Evolutionary conservation across 257 asterid genomes (phyloP).

Genomic region (Agastache rugosa): DNA sequence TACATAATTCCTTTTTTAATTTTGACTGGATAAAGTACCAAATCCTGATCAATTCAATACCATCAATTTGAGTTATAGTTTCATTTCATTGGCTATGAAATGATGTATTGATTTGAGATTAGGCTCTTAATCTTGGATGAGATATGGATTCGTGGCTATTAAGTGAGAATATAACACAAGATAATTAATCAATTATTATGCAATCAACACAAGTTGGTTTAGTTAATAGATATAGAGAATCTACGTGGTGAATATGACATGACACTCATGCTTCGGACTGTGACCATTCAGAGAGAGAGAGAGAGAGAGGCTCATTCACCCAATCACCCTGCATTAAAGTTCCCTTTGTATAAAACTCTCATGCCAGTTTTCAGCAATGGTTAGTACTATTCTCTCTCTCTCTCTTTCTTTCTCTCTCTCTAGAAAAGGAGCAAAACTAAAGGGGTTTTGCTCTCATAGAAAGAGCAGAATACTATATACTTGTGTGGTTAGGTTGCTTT

Average conservation of each 20-base stretch:
- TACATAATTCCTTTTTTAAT: too few relatives aligned
- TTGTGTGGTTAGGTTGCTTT: constrained; percentile 42
- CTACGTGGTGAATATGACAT: constrained; percentile 51
- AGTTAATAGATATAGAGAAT: constrained; percentile 13
- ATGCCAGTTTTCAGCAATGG: constrained; percentile 39
- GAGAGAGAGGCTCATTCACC: constrained; percentile 7
- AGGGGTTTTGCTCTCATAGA: constrained; percentile 35
- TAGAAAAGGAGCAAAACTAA: constrained; percentile 31
- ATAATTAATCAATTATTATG: not conserved
- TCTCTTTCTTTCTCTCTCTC: constrained; percentile 28
- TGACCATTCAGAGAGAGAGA: constrained; percentile 45
- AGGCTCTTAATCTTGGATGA: not conserved
- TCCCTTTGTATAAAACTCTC: constrained; percentile 50
- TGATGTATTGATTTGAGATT: not conserved
- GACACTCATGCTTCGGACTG: constrained; percentile 55
- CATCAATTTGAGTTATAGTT: not conserved
- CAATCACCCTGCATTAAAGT: constrained; percentile 31
- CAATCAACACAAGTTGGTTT: not conserved
- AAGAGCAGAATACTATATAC: constrained; percentile 24
- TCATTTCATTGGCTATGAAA: too few relatives aligned
- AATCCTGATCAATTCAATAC: not conserved
- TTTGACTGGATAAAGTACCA: too few relatives aligned
- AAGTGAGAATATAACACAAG: not conserved
- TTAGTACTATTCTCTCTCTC: not conserved
- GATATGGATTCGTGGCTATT: not conserved